Conservation (phyloP, 306 rosid species). For the Quercus suber region DNA sequence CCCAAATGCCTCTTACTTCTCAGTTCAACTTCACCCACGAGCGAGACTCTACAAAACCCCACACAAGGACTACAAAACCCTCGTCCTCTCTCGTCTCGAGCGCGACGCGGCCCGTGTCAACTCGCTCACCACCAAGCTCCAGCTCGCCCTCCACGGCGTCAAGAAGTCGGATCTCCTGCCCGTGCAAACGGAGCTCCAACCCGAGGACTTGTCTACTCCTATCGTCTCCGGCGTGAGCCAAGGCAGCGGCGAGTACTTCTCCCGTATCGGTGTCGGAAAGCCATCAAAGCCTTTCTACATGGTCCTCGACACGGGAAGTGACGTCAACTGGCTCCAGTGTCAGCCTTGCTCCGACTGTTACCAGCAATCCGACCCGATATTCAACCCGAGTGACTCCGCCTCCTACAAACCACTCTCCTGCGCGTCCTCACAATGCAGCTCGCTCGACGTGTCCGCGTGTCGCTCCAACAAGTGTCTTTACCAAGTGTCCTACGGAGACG, state of each 20-base stretch:
- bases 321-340: slow-evolving; percentile 90
- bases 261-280: slow-evolving; percentile 63
- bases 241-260: slow-evolving; percentile 95
- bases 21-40: slow-evolving; percentile 51
- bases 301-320: slow-evolving; percentile 93
- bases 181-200: slow-evolving; percentile 34
- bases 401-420: slow-evolving; percentile 54
- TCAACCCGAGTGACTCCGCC: slow-evolving; percentile 55
- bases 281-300: slow-evolving; percentile 64
- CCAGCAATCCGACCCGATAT: slow-evolving; percentile 83
- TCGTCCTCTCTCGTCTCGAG: slow-evolving; percentile 46
- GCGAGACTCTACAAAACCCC: slow-evolving; percentile 33
- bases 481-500: slow-evolving; percentile 86
- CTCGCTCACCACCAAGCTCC: slow-evolving; percentile 49
- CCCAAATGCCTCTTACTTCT: slow-evolving; percentile 21
- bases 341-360: slow-evolving; percentile 81
- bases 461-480: slow-evolving; percentile 52
- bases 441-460: slow-evolving; percentile 47
- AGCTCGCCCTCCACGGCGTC: slow-evolving; percentile 31
- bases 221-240: slow-evolving; percentile 56
- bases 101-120: slow-evolving; percentile 80
- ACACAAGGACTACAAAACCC: slow-evolving; percentile 43
- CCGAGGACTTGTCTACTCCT: slow-evolving; percentile 63
- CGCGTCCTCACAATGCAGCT: slow-evolving; percentile 44
- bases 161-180: slow-evolving; percentile 52